Base-by-base conservation (phyloP, 768 basidiomycete species). In the Mycena alexandri region DNA sequence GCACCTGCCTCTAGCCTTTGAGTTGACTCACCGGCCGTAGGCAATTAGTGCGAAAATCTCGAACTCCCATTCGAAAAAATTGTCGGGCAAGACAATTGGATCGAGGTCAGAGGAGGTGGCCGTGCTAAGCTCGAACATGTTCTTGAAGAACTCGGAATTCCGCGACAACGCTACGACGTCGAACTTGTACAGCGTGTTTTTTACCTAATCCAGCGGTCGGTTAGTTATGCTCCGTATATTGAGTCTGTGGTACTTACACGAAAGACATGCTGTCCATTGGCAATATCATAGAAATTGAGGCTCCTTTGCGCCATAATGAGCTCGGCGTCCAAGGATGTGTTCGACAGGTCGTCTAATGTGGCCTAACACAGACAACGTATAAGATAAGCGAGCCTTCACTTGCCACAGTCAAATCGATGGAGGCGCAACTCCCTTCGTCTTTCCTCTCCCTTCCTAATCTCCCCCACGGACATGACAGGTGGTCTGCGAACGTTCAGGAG, bases 401-500 rank as follows among this genome's bases (percentile, higher is more conserved):
- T n/a, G n/a, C 24, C 21, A 10, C 29, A 52, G 29, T 25, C 14
- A 33, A 52, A 19, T 14, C 17, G 25, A 55, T 55, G 36, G 22
- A 24, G 10, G 36, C 22, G 13, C 1, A 5, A 52, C 33, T 52
- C 21, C 53, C 53, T 16, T 22, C 7, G 6, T 5, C 38, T 5
- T 55, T 55, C 21, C 53, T 36, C 21, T 13, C 29, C 6, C 59
- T 60, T 38, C 59, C 46, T n/a, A n/a, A 13, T 41, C 59, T 60
- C 46, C 59, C 59, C 10, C 3, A 6, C 16, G 59, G 59, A 10
- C 59, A 59, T 36, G 33, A 38, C 3, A 12, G n/a, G 16, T 60
- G 59, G 59, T 60, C 59, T 16, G 46, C 59, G 33, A 60, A 60
- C 24, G 59, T 60, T 5, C 11, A 22, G 17, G 48, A 60, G 48